phyloP scores from a whole-genome alignment of 805 yeast species.

The Aciculoconidium aculeatum region DNA sequence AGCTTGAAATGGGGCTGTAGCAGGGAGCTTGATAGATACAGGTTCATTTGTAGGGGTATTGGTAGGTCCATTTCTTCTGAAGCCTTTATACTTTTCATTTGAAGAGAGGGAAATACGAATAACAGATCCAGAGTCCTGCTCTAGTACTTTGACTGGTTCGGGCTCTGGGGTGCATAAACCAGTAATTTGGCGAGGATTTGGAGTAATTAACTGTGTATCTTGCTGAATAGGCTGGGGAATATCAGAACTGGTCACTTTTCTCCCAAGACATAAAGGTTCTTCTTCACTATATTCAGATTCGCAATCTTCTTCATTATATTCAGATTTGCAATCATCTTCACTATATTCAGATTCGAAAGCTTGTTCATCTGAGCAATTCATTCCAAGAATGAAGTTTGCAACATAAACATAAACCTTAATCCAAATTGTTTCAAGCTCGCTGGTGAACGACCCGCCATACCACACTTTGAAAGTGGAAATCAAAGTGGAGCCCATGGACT shows the following conservation, averaged over 20 bases:
- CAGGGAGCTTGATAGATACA: slow-evolving; percentile 15
- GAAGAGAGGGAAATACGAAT: slow-evolving; percentile 17
- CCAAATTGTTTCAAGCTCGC: slow-evolving; percentile 32
- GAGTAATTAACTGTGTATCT: too few relatives aligned
- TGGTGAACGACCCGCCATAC: slow-evolving; percentile 28
- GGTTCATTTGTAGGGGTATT: slow-evolving; percentile 15
- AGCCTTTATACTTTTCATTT: slow-evolving; percentile 36
- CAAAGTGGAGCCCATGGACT: slow-evolving; percentile 37
- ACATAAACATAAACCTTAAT: slow-evolving; percentile 33
- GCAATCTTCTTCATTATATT: slow-evolving; percentile 8
- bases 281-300: too few relatives aligned
- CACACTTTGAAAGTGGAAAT: slow-evolving; percentile 29
- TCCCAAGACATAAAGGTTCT: too few relatives aligned
- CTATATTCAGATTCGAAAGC: slow-evolving; percentile 6
- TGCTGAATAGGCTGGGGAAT: too few relatives aligned
- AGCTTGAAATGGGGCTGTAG: slow-evolving; percentile 2
- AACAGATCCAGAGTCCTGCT: slow-evolving; percentile 6
- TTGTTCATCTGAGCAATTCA: slow-evolving; percentile 2
- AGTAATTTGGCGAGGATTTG: too few relatives aligned
- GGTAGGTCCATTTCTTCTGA: slow-evolving; percentile 29
- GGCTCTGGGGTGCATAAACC: too few relatives aligned
- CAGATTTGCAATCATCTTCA: slow-evolving; percentile 5
- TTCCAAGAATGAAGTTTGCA: slow-evolving; percentile 30
- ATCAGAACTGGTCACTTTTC: too few relatives aligned
- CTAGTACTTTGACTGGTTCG: too few relatives aligned